Evolutionary conservation across 441 rosid species (phyloP), one percentile per base, ranked within the genome.

Genomic region (Arabidopsis lyrata): DNA sequence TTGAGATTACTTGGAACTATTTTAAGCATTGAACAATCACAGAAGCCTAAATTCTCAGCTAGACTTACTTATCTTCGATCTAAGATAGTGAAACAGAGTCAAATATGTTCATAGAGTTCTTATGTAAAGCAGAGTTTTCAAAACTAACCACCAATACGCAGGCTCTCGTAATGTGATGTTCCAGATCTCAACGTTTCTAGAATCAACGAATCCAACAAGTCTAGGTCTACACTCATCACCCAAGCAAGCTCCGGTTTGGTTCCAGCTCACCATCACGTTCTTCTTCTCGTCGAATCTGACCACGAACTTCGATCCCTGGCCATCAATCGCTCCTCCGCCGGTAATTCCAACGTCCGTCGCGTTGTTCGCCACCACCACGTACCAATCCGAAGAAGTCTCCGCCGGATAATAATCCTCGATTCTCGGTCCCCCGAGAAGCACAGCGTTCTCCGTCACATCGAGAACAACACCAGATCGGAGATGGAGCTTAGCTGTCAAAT

Each of bases 211-310:
- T 3, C 97, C 96, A 38, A 91, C 86, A 38, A 91, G 77, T 38
- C 93, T 79, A 0, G 96, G 98, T 70, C 98, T 77, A 12, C 93
- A 87, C 84, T 91, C 96, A 61, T 91, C 95, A 7, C 95, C 98
- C 18, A 69, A 67, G 68, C 98, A 93, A 70, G 86, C 88, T 15
- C 97, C 91, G 0, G 89, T 90, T 22, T 66, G 52, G 57, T 91
- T 91, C 96, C 97, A 93, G 65, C 97, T 91, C 79, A 91, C 92
- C 97, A 88, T 90, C 78, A 91, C 90, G 77, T 91, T 91, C 84
- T 93, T 90, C 77, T 79, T 83, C 80, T 82, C 80, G 12, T 80
- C 76, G 50, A 87, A 86, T 62, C 80, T 84, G 83, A 66, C 78
- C 74, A 93, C 98, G 45, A 89, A 93, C 67, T 75, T 78, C 74